Conservation (phyloP, 345 rosid genomes). For the Eutrema japonicum region DNA sequence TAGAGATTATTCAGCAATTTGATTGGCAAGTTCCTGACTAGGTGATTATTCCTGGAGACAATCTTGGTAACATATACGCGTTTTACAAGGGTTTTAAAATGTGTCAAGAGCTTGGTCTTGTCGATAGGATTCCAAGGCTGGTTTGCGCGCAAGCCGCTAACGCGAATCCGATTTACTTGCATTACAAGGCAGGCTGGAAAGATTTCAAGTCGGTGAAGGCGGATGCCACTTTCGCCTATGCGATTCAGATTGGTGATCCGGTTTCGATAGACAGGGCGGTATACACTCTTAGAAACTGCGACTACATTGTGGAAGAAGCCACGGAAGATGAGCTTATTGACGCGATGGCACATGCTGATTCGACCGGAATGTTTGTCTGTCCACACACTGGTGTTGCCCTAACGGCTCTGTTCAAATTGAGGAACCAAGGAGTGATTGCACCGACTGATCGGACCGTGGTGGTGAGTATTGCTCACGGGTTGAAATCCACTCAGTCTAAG, state of each 20-base stretch:
- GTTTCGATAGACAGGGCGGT: conserved; percentile 91
- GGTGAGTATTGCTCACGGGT: conserved; percentile 83
- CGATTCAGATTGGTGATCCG: conserved; percentile 88
- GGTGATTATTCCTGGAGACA: conserved; percentile 88
- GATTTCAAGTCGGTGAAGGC: conserved; percentile 69
- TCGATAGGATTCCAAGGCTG: conserved; percentile 67
- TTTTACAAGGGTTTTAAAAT: conserved; percentile 81
- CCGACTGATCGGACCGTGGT: conserved; percentile 70
- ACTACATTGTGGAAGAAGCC: conserved; percentile 83
- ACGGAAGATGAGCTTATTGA: conserved; percentile 90
- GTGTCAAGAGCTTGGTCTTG: conserved; percentile 77
- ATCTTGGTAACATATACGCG: conserved; percentile 82
- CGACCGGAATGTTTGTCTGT: conserved; percentile 87
- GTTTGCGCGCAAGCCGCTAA: conserved; percentile 88
- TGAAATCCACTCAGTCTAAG: conserved; percentile 76
- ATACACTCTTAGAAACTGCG: conserved; percentile 58
- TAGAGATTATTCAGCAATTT: conserved; percentile 87
- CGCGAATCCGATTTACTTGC: conserved; percentile 80
- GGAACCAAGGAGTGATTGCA: conserved; percentile 66
- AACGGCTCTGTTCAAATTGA: conserved; percentile 71
- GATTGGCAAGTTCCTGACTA: conserved; percentile 87
- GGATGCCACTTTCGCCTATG: conserved; percentile 69
- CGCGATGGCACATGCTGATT: conserved; percentile 83
- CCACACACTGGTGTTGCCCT: conserved; percentile 90
- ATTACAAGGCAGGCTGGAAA: conserved; percentile 72